Conservation (phyloP, 1,139 yeast genomes). For the Magnusiomyces tetraspermus region DNA sequence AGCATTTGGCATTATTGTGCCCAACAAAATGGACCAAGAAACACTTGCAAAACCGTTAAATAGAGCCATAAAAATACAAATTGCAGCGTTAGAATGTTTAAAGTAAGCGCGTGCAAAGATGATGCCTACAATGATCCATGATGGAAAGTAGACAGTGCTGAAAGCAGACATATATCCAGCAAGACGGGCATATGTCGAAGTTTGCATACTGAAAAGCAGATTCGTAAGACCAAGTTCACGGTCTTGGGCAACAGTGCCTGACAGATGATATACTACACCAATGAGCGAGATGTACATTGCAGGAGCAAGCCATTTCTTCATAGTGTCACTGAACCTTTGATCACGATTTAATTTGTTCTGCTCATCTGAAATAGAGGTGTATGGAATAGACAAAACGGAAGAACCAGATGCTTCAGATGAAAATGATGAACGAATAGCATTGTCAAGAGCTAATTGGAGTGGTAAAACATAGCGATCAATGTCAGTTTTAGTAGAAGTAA, state of each 20-base stretch:
- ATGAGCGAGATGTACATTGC: constrained; percentile 31
- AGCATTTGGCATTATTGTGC: constrained; percentile 28
- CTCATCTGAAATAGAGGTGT: constrained; percentile 25
- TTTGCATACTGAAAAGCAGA: constrained; percentile 31
- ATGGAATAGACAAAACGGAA: constrained; percentile 28
- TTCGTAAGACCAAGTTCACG: constrained; percentile 30
- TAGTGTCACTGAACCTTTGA: constrained; percentile 24
- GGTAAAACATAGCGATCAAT: constrained; percentile 29
- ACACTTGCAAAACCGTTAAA: constrained; percentile 29
- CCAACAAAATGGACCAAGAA: constrained; percentile 29
- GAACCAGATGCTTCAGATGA: constrained; percentile 19
- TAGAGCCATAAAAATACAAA: constrained; percentile 29
- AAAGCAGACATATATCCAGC: constrained; percentile 26
- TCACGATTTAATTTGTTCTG: constrained; percentile 22
- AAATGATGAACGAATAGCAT: constrained; percentile 29
- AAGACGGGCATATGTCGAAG: constrained; percentile 23
- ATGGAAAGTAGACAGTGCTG: constrained; percentile 26
- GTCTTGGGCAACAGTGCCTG: constrained; percentile 31
- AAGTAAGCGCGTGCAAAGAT: constrained; percentile 22
- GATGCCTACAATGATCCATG: constrained; percentile 31
- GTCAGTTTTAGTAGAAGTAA: constrained; percentile 23
- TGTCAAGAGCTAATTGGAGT: constrained; percentile 33
- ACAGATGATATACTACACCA: constrained; percentile 33
- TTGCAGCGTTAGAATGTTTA: constrained; percentile 25
- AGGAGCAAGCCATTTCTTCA: constrained; percentile 30